Evolutionary conservation across 306 rosid species (phyloP).

Genomic region (Lithocarpus polystachyus): DNA sequence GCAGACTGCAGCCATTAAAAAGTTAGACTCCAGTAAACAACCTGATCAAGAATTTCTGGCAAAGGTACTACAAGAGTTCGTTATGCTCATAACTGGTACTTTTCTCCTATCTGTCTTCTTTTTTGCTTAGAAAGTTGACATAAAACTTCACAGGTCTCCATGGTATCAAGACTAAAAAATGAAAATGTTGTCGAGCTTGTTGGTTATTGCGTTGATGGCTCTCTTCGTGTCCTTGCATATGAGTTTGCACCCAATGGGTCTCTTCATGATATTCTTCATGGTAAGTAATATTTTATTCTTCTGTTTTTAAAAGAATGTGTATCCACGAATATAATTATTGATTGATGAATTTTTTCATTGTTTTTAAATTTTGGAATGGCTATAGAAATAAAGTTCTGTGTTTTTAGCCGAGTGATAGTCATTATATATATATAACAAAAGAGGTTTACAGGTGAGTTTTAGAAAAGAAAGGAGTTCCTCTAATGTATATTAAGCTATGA

Average conservation of each 20-base stretch:
- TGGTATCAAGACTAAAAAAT: conserved; percentile 76
- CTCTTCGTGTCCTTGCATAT: conserved; percentile 66
- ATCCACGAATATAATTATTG: neutral
- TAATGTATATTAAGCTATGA: too few species aligned
- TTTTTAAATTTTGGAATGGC: neutral
- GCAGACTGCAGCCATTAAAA: conserved; percentile 64
- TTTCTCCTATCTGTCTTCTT: neutral
- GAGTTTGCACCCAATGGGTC: conserved; percentile 80
- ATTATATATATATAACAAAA: neutral
- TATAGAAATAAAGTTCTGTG: neutral
- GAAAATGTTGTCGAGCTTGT: conserved; percentile 66
- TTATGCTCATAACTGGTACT: neutral
- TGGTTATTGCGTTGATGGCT: conserved; percentile 66
- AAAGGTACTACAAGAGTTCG: conserved; percentile 42
- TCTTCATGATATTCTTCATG: conserved; percentile 76
- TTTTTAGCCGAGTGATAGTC: neutral
- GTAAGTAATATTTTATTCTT: conserved; percentile 29
- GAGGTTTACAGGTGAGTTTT: too few species aligned
- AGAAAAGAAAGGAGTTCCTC: too few species aligned
- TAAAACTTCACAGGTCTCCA: conserved; percentile 48
- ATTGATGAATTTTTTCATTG: neutral
- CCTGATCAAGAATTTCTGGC: conserved; percentile 73
- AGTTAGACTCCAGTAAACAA: conserved; percentile 67
- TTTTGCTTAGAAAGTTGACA: neutral
- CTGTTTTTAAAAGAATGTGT: neutral